phyloP scores from a whole-genome alignment of 371 early-diverging fungal species.

The Mycotypha africana region DNA sequence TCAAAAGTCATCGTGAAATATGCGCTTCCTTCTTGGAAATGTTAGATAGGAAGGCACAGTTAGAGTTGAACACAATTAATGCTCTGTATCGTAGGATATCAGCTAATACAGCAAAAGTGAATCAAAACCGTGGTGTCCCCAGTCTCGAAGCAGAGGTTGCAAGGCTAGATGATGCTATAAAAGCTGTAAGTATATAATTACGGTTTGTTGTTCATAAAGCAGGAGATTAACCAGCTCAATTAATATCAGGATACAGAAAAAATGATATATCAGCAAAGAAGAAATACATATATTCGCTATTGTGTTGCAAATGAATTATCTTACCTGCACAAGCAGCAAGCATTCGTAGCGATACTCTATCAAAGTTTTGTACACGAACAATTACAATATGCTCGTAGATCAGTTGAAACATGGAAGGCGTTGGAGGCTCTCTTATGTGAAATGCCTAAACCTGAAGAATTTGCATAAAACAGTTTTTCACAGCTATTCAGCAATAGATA shows the following conservation, averaged over 20 bases:
- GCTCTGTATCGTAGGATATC: constrained; percentile 23
- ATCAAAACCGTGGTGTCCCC: constrained; percentile 41
- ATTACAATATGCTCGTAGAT: constrained; percentile 42
- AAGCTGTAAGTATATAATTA: constrained; percentile 17
- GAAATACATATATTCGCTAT: constrained; percentile 20
- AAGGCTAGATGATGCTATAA: constrained; percentile 29
- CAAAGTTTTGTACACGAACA: constrained; percentile 58
- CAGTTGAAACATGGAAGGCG: constrained; percentile 50
- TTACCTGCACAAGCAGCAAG: constrained; percentile 30
- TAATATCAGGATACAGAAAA: constrained; percentile 29
- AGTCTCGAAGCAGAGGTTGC: constrained; percentile 46
- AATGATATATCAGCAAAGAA: constrained; percentile 25
- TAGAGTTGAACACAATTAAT: constrained; percentile 34
- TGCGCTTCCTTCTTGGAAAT: constrained; percentile 27
- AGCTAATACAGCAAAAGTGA: constrained; percentile 35
- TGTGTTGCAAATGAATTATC: constrained; percentile 20
- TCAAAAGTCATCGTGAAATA: constrained; percentile 65
- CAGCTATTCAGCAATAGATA: too few species aligned
- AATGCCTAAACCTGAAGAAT: constrained; percentile 30
- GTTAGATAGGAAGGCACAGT: constrained; percentile 16
- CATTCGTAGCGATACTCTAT: constrained; percentile 49
- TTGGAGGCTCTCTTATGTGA: constrained; percentile 35
- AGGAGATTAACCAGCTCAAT: too few species aligned
- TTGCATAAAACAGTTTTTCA: constrained; percentile 4
- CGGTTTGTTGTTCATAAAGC: too few species aligned